These are phyloP conservation scores for Conticribra weissflogii DNA, from an alignment of 108 stramenopile genomes.

Conservation along the genomic window DNA sequence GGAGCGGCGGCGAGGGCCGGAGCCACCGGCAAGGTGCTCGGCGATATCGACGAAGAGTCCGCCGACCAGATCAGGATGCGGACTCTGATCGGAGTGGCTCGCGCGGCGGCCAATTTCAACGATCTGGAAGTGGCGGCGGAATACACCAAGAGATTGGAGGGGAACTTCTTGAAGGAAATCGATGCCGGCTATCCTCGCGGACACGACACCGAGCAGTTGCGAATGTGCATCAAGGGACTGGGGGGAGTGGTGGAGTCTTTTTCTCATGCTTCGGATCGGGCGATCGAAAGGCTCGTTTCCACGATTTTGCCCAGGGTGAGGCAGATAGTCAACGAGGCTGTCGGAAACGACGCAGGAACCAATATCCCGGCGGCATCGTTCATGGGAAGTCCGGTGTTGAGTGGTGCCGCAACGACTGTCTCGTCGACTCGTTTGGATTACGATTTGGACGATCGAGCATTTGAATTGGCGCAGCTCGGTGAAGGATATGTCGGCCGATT, in stretches of 20 bases:
- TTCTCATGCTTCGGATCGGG: constrained; percentile 50
- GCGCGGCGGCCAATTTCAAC: constrained; percentile 84
- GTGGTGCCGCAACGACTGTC: constrained; percentile 48
- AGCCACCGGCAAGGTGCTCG: constrained; percentile 17
- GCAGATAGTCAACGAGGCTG: constrained; percentile 80
- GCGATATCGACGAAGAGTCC: constrained; percentile 39
- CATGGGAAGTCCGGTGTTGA: constrained; percentile 61
- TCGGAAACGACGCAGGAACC: constrained; percentile 58
- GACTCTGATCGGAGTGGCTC: constrained; percentile 64
- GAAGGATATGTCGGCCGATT: constrained; percentile 77
- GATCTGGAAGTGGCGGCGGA: constrained; percentile 79
- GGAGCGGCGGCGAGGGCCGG: constrained; percentile 39
- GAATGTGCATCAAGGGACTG: constrained; percentile 75
- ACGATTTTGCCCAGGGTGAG: constrained; percentile 75
- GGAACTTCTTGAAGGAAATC: constrained; percentile 58
- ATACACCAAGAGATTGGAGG: constrained; percentile 69
- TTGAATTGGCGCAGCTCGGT: constrained; percentile 78
- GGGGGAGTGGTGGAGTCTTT: constrained; percentile 66
- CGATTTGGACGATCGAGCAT: constrained; percentile 79
- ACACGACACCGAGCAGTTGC: constrained; percentile 81
- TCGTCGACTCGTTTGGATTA: constrained; percentile 72
- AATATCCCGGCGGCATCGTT: constrained; percentile 39
- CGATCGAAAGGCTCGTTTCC: constrained; percentile 68
- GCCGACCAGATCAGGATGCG: constrained; percentile 44
- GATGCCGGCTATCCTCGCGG: constrained; percentile 66